A percentile compares a stretch with the other conserved stretches of the same genome.
Evolutionary conservation across 176 grass and related monocot genomes (phyloP).

Genomic region (Aegilops umbellulata): DNA sequence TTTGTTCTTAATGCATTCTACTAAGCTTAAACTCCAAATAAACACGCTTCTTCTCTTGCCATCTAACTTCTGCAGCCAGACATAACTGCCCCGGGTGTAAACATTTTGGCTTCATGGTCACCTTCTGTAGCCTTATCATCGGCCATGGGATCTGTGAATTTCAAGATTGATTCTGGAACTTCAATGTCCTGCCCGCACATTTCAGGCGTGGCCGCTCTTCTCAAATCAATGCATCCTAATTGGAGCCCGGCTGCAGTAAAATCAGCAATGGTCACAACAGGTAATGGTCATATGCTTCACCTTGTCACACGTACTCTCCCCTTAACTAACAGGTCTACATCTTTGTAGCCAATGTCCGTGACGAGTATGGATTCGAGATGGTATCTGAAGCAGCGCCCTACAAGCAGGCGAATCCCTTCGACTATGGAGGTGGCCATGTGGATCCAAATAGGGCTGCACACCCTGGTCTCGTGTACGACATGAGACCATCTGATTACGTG

Average conservation of each 20-base stretch:
- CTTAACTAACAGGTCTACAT: slow-evolving; percentile 1
- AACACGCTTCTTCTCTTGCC: not conserved
- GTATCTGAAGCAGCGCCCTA: slow-evolving; percentile 73
- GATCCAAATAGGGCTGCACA: slow-evolving; percentile 72
- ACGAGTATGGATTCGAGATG: slow-evolving; percentile 65
- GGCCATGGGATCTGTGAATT: slow-evolving; percentile 48
- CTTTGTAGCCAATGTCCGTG: slow-evolving; percentile 49
- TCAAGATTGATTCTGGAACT: slow-evolving; percentile 93
- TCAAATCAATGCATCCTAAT: slow-evolving; percentile 82
- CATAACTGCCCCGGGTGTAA: slow-evolving; percentile 87
- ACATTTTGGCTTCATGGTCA: slow-evolving; percentile 94
- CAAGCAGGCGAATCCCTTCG: slow-evolving; percentile 76
- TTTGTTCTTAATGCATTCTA: not conserved
- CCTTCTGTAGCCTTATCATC: slow-evolving; percentile 62
- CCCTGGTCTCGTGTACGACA: slow-evolving; percentile 84
- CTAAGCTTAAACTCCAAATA: not conserved
- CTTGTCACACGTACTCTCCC: not conserved
- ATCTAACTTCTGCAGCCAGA: slow-evolving; percentile 65
- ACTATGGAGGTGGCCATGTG: slow-evolving; percentile 88
- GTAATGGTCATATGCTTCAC: slow-evolving; percentile 22
- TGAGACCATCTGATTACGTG: slow-evolving; percentile 57
- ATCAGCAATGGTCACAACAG: slow-evolving; percentile 92
- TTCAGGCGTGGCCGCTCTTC: slow-evolving; percentile 68
- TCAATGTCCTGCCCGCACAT: slow-evolving; percentile 95
- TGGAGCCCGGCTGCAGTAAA: slow-evolving; percentile 93